A percentile compares a stretch with the other conserved stretches of the same genome.
Evolutionary conservation across 306 rosid genomes (phyloP).

Genomic region (Mucuna pruriens): DNA sequence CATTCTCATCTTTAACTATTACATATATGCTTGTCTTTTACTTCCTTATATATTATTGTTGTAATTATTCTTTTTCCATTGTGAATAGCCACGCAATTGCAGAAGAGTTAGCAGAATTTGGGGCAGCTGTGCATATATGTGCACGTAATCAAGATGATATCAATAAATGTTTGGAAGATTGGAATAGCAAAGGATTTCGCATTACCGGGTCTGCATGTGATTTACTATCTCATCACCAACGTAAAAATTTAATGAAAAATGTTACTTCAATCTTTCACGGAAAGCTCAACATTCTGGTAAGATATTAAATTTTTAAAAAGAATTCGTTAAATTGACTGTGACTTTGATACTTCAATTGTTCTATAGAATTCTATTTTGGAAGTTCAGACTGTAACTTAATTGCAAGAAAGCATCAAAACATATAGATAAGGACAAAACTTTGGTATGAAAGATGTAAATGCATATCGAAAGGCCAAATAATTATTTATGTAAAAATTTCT

Average conservation of each 20-base stretch:
- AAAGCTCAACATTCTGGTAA: conserved; percentile 43
- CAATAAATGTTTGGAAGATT: conserved; percentile 32
- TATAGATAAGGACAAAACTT: not conserved
- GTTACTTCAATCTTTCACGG: conserved; percentile 20
- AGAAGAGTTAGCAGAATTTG: conserved; percentile 46
- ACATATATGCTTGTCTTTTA: no score
- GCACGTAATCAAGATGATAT: conserved; percentile 32
- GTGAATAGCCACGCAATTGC: conserved; percentile 37
- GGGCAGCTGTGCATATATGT: conserved; percentile 43
- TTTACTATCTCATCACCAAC: not conserved
- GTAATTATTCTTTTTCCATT: not conserved
- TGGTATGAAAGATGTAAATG: not conserved
- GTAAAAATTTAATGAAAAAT: conserved; percentile 10
- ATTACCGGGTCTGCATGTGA: conserved; percentile 41
- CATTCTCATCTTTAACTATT: no score
- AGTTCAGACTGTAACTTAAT: no score
- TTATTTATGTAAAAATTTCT: not conserved
- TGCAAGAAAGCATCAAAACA: not conserved
- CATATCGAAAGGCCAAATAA: not conserved
- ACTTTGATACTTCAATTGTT: no score
- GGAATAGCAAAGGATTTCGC: conserved; percentile 30
- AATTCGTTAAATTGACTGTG: no score
- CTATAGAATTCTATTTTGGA: no score
- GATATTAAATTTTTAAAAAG: no score
- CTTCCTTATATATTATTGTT: not conserved